Evolutionary conservation across 192 early-diverging fungal species (phyloP), one percentile per base, ranked within the genome.

Genomic region (Backusella westeae): DNA sequence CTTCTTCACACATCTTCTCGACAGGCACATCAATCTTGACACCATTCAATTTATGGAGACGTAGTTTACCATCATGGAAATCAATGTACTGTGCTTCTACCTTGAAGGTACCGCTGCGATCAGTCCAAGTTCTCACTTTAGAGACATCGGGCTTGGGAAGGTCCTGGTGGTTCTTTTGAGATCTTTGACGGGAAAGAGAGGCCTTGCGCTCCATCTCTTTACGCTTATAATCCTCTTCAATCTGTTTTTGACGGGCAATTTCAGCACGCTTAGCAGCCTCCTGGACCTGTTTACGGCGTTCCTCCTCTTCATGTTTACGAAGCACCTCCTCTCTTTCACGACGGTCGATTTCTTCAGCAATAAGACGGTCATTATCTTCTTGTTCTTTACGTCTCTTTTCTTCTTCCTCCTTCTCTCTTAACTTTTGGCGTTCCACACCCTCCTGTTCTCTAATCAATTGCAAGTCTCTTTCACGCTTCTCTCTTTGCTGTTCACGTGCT

Each of bases 31-130:
- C 92, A 80, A 99, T 98, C 63, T 91, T 96, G 69, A 96, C 96
- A 73, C 96, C 95, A 80, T 99, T 99, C 4, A 90, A 83, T 79
- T 99, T 99, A 83, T 97, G 96, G 65, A 99, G 81, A 26, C 97
- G 93, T 39, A 96, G 91, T 73, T 95, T 94, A 69, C 93, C 93
- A n/a, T 97, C 93, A 23, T 84, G 69, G 69, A 93, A 89, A 34
- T 86, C 81, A 19, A 98, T 41, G 39, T 93, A 97, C 80, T 95
- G 90, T 8, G 98, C 98, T 38, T 98, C 94, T 2, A 97, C 96
- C 59, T 88, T 95, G 86, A 97, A 98, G 1, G 94, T 84, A 70
- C 96, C 97, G 4, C 94, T 90, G 32, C 92, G 87, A 80, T 99
- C 98, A 0, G 93, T 97, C 98, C 97, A 99, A 67, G 88, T 93